phyloP scores from a whole-genome alignment of 106 monocot genomes.

The Dendrobium chrysotoxum region DNA sequence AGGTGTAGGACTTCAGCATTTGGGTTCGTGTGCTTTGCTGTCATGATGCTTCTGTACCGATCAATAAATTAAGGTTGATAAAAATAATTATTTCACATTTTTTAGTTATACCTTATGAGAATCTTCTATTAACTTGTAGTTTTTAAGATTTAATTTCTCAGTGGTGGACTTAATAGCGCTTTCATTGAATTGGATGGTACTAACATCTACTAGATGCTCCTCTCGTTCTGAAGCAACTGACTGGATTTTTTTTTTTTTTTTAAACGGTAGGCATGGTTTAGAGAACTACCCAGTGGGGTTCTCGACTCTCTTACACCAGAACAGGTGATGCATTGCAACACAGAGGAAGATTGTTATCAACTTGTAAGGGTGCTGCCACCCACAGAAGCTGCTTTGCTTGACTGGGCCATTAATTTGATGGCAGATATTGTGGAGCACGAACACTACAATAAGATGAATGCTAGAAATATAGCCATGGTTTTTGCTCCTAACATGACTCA shows the following conservation, averaged over 20 bases:
- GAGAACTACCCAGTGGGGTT: slow-evolving; percentile 82
- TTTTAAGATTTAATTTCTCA: too few relatives aligned
- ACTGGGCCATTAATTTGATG: slow-evolving; percentile 90
- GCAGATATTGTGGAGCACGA: slow-evolving; percentile 78
- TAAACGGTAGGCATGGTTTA: slow-evolving; percentile 76
- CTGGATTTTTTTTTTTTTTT: neutral
- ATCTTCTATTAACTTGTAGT: neutral
- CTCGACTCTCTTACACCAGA: slow-evolving; percentile 71
- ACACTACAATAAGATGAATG: slow-evolving; percentile 84
- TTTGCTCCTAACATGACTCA: slow-evolving; percentile 97
- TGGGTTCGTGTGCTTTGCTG: too few relatives aligned
- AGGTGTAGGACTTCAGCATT: too few relatives aligned
- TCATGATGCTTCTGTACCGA: too few relatives aligned
- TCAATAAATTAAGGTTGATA: too few relatives aligned
- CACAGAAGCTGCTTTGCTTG: slow-evolving; percentile 69
- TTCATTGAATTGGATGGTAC: too few relatives aligned
- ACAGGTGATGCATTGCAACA: slow-evolving; percentile 80
- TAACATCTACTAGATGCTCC: too few relatives aligned
- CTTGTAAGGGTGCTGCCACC: slow-evolving; percentile 48
- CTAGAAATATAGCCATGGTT: slow-evolving; percentile 86
- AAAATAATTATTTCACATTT: too few relatives aligned
- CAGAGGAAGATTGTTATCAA: slow-evolving; percentile 63
- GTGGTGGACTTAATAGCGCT: too few relatives aligned
- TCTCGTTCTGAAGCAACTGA: neutral
- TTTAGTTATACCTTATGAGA: too few relatives aligned